Conservation (phyloP, 768 basidiomycete species). For the Rossbeevera mucosa region DNA sequence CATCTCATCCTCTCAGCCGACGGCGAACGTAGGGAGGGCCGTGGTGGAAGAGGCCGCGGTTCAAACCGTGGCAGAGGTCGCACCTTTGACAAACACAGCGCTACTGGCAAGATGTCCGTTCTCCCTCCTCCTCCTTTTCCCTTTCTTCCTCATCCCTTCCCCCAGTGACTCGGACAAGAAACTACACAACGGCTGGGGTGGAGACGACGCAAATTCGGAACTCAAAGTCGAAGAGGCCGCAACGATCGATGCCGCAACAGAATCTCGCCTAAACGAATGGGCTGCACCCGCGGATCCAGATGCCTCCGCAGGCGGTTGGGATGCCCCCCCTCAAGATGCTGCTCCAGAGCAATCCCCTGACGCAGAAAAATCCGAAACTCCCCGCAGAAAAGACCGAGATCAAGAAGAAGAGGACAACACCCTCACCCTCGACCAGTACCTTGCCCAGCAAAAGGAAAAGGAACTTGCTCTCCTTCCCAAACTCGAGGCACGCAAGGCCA, state of each 20-base stretch:
- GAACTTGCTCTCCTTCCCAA: slow-evolving; percentile 59
- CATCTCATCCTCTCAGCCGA: slow-evolving; percentile 29
- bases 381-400: slow-evolving; percentile 50
- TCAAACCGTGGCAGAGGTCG: slow-evolving; percentile 54
- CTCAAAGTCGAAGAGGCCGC: slow-evolving; percentile 78
- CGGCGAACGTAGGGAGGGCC: slow-evolving; percentile 43
- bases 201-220: slow-evolving; percentile 82
- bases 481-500: slow-evolving; percentile 72
- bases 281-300: slow-evolving; percentile 26
- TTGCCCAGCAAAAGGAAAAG: slow-evolving; percentile 73
- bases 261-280: slow-evolving; percentile 40
- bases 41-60: slow-evolving; percentile 35
- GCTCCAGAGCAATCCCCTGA: slow-evolving; percentile 30
- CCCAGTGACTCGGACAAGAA: slow-evolving; percentile 91
- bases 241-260: slow-evolving; percentile 60
- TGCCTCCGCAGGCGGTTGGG: slow-evolving; percentile 35
- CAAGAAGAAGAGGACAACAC: slow-evolving; percentile 90
- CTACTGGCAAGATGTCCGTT: slow-evolving; percentile 76
- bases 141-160: slow-evolving; percentile 9
- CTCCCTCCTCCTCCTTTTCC: not conserved
- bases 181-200: slow-evolving; percentile 92
- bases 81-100: slow-evolving; percentile 81
- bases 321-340: slow-evolving; percentile 27
- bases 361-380: slow-evolving; percentile 36
- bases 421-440: slow-evolving; percentile 89